Base-by-base conservation (phyloP, 768 basidiomycete species). In the Rhizopogon vesiculosus region DNA sequence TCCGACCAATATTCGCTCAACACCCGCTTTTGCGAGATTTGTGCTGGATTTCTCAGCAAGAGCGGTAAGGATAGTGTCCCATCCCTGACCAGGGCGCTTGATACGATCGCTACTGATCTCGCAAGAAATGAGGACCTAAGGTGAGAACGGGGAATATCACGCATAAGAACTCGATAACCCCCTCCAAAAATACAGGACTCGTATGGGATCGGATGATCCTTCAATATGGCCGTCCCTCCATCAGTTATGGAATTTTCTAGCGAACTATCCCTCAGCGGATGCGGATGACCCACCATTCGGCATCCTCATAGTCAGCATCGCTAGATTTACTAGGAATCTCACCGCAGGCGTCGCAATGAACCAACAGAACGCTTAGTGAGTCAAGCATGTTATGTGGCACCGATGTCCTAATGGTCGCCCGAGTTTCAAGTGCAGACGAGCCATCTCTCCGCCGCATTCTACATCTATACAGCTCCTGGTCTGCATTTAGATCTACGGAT, bases 251-350 rank as follows among this genome's bases (percentile, higher is more conserved):
- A 68, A 68, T 4, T 40, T 41, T 12, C 44, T 72, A 4, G 64
- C 66, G 15, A 57, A 35, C 40, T 61, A 62, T 72, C 77, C 62
- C 69, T 77, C 65, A 63, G 51, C 67, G 13, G 64, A 68, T 18
- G 66, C 74, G 48, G 67, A 56, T 19, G 59, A 76, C 54, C 57
- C 65, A 10, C 60, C 65, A 28, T 74, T 79, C 7, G 74, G 72
- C 48, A 59, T 62, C 1, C 66, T 84, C 10, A 77, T 78, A 56
- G 71, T 70, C n/a, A 76, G 74, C 61, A 63, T 92, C 19, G 87
- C 85, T 7, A 87, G 83, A 63, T 86, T 95, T 64, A 92, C 90
- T 13, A 80, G 94, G 56, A 95, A 97, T 66, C 70, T 94, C 9
- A 84, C 91, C 35, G 91, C 91, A 9, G 89, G 85, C 6, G 79